Evolutionary conservation across 768 basidiomycete species (phyloP), one percentile per base, ranked within the genome.

Genomic region (Dioszegia crocea): DNA sequence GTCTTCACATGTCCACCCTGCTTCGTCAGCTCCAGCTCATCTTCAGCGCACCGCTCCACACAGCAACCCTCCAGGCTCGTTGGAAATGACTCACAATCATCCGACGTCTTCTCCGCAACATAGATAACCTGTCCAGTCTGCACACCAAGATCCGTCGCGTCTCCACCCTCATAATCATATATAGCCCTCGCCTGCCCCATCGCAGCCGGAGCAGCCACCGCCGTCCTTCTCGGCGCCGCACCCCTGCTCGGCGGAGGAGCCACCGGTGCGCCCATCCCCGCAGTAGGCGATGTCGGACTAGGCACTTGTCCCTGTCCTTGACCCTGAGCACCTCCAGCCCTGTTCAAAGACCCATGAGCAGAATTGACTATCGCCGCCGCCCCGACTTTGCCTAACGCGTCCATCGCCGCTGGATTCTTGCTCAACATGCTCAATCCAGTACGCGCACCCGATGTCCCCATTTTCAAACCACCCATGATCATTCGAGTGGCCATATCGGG

Each of bases 1-100:
- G 47, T 73, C 69, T 41, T 73, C 69, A 40, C 71, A 73, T 40
- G 67, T 73, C 71, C 71, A 73, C 71, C 71, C 71, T 73, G 54
- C 36, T 19, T 44, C 3, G 52, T 52, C 24, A 23, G 24, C 44
- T 5, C 23, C n/a, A n/a, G n/a, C n/a, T n/a, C n/a, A n/a, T n/a
- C n/a, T n/a, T n/a, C n/a, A n/a, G n/a, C n/a, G n/a, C n/a, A n/a
- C n/a, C n/a, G n/a, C n/a, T n/a, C n/a, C n/a, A n/a, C n/a, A n/a
- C n/a, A n/a, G n/a, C n/a, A n/a, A n/a, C n/a, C n/a, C n/a, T n/a
- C n/a, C n/a, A n/a, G n/a, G n/a, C n/a, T n/a, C n/a, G n/a, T n/a
- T n/a, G 10, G 10, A 46, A 14, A 31, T n/a, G 1, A 59, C 71
- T 68, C 45, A 73, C 71, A 73, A 52, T 73, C 71, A 1, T 33